Conservation (phyloP, 768 basidiomycete species). For the Boletus fagicola region DNA sequence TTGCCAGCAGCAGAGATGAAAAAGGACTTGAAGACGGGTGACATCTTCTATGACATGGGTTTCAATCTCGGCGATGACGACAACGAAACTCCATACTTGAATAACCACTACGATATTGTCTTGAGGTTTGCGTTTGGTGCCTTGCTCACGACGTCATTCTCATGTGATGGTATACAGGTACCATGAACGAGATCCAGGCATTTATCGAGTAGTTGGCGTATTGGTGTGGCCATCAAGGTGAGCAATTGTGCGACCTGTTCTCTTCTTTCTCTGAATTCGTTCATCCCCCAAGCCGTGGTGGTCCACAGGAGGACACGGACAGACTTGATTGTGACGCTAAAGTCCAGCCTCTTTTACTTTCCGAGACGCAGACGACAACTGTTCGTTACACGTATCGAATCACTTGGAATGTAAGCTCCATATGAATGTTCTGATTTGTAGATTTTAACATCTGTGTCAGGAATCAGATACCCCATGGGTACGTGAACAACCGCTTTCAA, state of each 20-base stretch:
- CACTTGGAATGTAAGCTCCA: constrained; percentile 70
- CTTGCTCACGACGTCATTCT: constrained; percentile 4
- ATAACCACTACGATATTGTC: constrained; percentile 93
- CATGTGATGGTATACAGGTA: constrained; percentile 51
- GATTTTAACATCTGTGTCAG: constrained; percentile 37
- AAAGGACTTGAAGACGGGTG: constrained; percentile 70
- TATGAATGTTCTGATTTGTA: not conserved
- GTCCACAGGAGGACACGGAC: constrained; percentile 43
- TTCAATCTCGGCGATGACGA: constrained; percentile 87
- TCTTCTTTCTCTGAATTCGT: constrained; percentile 3
- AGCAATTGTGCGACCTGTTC: not conserved
- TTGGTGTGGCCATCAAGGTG: constrained; percentile 74
- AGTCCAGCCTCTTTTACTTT: constrained; percentile 53
- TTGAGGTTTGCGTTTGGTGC: constrained; percentile 48
- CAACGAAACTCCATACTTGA: constrained; percentile 63
- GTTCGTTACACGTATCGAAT: constrained; percentile 88
- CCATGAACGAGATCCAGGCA: constrained; percentile 64
- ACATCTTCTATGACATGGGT: constrained; percentile 89
- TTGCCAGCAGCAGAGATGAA: constrained; percentile 95
- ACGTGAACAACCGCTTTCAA: constrained; percentile 9
- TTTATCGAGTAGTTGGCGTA: constrained; percentile 90
- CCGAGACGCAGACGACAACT: constrained; percentile 55
- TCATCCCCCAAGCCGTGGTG: constrained; percentile 52
- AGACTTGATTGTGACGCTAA: constrained; percentile 51
- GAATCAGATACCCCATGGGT: constrained; percentile 87